Evolutionary conservation across 371 early-diverging fungal genomes (phyloP).

Genomic region (Neoconidiobolus thromboides): DNA sequence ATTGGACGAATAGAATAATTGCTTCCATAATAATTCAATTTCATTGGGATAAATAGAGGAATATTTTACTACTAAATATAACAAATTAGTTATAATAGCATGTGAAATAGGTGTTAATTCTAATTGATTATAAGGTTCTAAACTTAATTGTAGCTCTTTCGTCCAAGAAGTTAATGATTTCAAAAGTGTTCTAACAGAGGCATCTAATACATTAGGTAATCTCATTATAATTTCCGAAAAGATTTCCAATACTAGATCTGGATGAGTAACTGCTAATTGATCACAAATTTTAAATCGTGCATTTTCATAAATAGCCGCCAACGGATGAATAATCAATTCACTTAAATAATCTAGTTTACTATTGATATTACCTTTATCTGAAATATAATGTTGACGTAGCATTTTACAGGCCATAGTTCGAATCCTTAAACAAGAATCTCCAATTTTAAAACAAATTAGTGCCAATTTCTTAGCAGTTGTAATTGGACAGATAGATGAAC

Average conservation of each 20-base stretch:
- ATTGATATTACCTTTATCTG: constrained; percentile 29
- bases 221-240: constrained; percentile 61
- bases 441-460: constrained; percentile 62
- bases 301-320: constrained; percentile 66
- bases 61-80: constrained; percentile 64
- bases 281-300: constrained; percentile 50
- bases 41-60: constrained; percentile 58
- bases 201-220: constrained; percentile 41
- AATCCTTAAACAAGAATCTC: constrained; percentile 48
- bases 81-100: constrained; percentile 60
- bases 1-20: constrained; percentile 35
- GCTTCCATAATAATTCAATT: constrained; percentile 63
- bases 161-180: constrained; percentile 73
- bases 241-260: constrained; percentile 48
- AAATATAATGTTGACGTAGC: constrained; percentile 47
- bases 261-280: constrained; percentile 38
- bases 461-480: constrained; percentile 45
- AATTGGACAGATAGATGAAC: constrained; percentile 31
- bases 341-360: constrained; percentile 41
- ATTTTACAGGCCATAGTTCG: constrained; percentile 61
- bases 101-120: constrained; percentile 27
- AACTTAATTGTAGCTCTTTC: constrained; percentile 42
- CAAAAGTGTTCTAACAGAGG: constrained; percentile 44
- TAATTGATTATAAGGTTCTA: constrained; percentile 26
- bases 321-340: constrained; percentile 49